Evolutionary conservation across 305 asterid genomes (phyloP), one percentile per base, ranked within the genome.

Genomic region (Fraxinus nigra): DNA sequence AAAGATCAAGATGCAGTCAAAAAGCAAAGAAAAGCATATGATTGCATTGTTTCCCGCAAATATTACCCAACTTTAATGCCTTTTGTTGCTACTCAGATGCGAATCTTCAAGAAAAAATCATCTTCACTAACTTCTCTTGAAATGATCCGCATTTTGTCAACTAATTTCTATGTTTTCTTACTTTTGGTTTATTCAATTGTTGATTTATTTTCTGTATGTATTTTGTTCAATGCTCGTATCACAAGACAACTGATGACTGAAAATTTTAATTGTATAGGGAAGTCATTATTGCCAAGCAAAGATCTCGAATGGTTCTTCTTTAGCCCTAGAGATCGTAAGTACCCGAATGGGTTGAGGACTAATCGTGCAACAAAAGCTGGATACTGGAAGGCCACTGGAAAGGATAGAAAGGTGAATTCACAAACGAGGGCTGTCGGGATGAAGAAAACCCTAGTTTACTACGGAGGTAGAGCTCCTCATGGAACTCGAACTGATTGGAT

Each of bases 371-470:
- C 99, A 0, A 92, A 90, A 86, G 93, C 97, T 0, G 99, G 98
- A 26, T 95, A 95, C 18, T 95, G 98, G 98, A 95, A 95, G 92
- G 98, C 98, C 0, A 95, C 98, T 0, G 98, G 98, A 0, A 95
- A 95, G 89, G 98, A 95, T 32, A 88, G 98, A 75, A 95, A 92
- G 85, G 98, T 95, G 0, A 95, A 84, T 75, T 95, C 98, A 24
- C 97, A 93, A 32, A 86, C 16, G 88, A 89, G 97, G 76, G 88
- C 93, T 1, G 93, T 95, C 14, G 99, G 99, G 26, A 93, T 89
- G 98, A 95, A 95, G 95, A 95, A 95, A 93, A 95, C 99, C 92
- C 93, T 95, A 82, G 99, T 95, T 84, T 95, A 90, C 82, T 95
- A 95, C 69, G 78, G 98, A 85, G 99, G 99, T 5, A 88, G 99